Evolutionary conservation across 2,329 filamentous ascomycete species (phyloP).

Genomic region (Clonostachys chloroleuca): DNA sequence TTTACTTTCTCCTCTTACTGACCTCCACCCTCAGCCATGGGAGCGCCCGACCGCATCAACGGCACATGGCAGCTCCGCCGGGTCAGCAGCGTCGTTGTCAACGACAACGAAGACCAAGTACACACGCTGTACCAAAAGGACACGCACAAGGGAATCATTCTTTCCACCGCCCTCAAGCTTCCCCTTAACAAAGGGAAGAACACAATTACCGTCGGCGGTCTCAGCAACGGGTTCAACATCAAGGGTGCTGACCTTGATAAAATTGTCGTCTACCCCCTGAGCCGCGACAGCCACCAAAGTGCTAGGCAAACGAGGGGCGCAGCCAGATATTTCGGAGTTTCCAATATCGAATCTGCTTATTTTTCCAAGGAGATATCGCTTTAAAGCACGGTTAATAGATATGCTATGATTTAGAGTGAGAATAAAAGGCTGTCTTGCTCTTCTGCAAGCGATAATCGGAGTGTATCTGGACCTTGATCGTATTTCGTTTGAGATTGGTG

Average conservation of each 20-base stretch:
- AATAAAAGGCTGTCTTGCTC: too few relatives aligned
- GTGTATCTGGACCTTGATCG: too few relatives aligned
- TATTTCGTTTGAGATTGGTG: too few relatives aligned
- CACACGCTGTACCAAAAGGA: constrained; percentile 49
- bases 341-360: too few relatives aligned
- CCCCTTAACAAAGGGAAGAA: constrained; percentile 48
- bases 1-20: neutral
- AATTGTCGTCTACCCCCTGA: constrained; percentile 58
- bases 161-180: constrained; percentile 51
- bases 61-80: constrained; percentile 55
- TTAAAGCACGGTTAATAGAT: too few relatives aligned
- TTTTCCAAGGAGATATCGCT: too few relatives aligned
- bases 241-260: constrained; percentile 56
- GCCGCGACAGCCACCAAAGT: constrained; percentile 3
- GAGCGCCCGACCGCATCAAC: constrained; percentile 53
- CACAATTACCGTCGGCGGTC: constrained; percentile 51
- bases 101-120: constrained; percentile 34
- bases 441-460: too few relatives aligned
- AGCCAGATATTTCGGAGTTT: too few relatives aligned
- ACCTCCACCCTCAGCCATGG: constrained; percentile 28
- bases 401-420: too few relatives aligned
- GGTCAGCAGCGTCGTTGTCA: constrained; percentile 56
- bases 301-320: too few relatives aligned
- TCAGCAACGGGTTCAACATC: constrained; percentile 49
- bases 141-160: constrained; percentile 50